Evolutionary conservation across 257 asterid species (phyloP).

Genomic region (Coffea eugenioides): DNA sequence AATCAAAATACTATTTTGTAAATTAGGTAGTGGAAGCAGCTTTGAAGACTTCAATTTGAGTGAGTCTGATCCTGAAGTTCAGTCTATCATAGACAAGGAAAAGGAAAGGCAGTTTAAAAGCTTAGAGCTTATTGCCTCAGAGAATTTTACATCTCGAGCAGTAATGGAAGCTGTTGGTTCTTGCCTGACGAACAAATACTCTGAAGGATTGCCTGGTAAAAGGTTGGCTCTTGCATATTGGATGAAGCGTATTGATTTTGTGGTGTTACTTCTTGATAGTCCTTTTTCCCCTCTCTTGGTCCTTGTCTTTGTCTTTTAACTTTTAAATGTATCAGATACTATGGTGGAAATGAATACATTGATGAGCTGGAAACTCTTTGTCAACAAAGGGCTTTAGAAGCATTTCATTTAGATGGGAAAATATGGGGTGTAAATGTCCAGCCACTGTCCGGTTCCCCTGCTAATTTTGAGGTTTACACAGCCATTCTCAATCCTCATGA

Average conservation of each 20-base stretch:
- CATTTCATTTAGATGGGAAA: constrained; percentile 70
- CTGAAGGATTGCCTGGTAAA: constrained; percentile 96
- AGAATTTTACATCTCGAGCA: constrained; percentile 93
- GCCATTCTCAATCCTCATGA: constrained; percentile 90
- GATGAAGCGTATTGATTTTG: constrained; percentile 8
- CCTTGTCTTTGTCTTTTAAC: background rate
- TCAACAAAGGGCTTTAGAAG: constrained; percentile 89
- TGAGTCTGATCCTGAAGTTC: constrained; percentile 79
- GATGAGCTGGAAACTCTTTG: constrained; percentile 91
- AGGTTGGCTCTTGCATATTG: constrained; percentile 39
- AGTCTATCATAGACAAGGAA: constrained; percentile 66
- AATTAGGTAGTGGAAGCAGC: constrained; percentile 52
- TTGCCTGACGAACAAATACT: constrained; percentile 91
- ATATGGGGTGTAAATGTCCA: constrained; percentile 96
- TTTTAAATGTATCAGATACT: constrained; percentile 46
- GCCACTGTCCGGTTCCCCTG: constrained; percentile 96
- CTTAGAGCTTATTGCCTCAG: constrained; percentile 92
- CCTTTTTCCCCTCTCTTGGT: background rate
- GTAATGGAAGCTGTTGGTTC: constrained; percentile 99
- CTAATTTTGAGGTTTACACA: constrained; percentile 91
- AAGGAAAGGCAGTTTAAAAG: constrained; percentile 89
- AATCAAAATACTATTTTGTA: background rate
- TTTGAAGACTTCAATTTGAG: constrained; percentile 58
- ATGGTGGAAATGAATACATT: constrained; percentile 88
- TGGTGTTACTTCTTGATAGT: background rate